Base-by-base conservation (phyloP, 192 early-diverging fungal genomes). In the Entophlyctis luteolus region DNA sequence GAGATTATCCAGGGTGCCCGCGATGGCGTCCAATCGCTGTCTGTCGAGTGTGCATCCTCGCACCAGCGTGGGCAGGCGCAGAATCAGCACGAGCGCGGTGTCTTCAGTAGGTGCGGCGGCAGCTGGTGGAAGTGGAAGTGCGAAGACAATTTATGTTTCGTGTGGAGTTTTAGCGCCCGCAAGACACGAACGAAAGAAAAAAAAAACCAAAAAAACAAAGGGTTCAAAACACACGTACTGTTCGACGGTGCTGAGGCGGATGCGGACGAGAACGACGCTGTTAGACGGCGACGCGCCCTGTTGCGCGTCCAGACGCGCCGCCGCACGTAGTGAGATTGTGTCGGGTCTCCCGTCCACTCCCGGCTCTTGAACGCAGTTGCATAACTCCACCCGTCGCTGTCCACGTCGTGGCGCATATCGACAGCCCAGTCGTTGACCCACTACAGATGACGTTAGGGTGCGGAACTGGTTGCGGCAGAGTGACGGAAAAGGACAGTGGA, bases 341-440 rank as follows among this genome's bases (percentile, higher is more conserved):
- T 29, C 5, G 33, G 37, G 4, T 22, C 31, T 6, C 65, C 65
- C 6, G 6, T 42, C 27, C 28, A 67, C 14, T 67, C 56, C 27
- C 55, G 55, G 32, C 52, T 8, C 2, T 32, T 62, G 53, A 67
- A 67, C 4, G 20, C 16, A 8, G 39, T 32, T 18, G 65, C 53
- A 29, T 67, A 67, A 2, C 52, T 25, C 53, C 53, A 67, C 0
- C 65, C 65, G 27, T 67, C 65, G 4, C 39, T 45, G 32, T 67
- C 65, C 28, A 67, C 65, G 49, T 67, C 65, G 0, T 28, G 8
- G 1, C 42, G 1, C 22, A 47, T 23, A 27, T 67, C 65, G 27
- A 67, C 65, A 45, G 45, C 46, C 65, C 65, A 67, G 6, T 67
- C 56, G 23, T 6, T 22, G 56, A 67, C 35, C 65, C 65, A 67